Evolutionary conservation across 305 asterid genomes (phyloP).

Genomic region (Rubia balearica): DNA sequence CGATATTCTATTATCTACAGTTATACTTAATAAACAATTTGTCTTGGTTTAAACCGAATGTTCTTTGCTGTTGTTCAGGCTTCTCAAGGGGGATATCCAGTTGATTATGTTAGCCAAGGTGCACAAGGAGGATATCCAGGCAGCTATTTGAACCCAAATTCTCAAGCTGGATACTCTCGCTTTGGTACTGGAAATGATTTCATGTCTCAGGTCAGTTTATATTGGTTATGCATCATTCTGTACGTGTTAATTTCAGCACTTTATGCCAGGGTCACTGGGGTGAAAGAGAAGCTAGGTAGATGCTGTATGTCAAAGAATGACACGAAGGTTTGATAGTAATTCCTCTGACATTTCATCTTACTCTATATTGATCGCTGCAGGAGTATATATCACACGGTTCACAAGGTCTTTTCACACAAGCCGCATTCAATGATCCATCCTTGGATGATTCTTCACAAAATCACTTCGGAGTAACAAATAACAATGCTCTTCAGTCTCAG

Average conservation of each 20-base stretch:
- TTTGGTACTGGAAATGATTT: conserved; percentile 89
- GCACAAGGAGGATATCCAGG: conserved; percentile 91
- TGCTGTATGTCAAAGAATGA: background rate
- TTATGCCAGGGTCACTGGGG: too few relatives aligned
- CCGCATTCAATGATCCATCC: conserved; percentile 71
- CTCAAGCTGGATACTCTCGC: conserved; percentile 91
- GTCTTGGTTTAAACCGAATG: conserved; percentile 10
- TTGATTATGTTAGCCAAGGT: conserved; percentile 76
- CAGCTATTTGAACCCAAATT: conserved; percentile 69
- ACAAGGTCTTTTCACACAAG: conserved; percentile 90
- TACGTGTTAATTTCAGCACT: background rate
- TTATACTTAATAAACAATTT: background rate
- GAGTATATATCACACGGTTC: conserved; percentile 93
- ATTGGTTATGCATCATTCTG: conserved; percentile 7
- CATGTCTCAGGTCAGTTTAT: conserved; percentile 85
- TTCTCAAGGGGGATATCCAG: conserved; percentile 86
- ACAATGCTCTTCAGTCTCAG: conserved; percentile 82
- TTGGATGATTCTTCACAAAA: conserved; percentile 86
- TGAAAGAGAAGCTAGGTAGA: too few relatives aligned
- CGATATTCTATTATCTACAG: background rate
- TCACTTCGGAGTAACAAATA: conserved; percentile 59
- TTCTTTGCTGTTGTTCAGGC: conserved; percentile 40
- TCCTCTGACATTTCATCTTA: background rate
- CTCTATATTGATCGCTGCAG: conserved; percentile 28
- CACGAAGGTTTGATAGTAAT: background rate